Base-by-base conservation (phyloP, 345 rosid species). In the Litchi chinensis region DNA sequence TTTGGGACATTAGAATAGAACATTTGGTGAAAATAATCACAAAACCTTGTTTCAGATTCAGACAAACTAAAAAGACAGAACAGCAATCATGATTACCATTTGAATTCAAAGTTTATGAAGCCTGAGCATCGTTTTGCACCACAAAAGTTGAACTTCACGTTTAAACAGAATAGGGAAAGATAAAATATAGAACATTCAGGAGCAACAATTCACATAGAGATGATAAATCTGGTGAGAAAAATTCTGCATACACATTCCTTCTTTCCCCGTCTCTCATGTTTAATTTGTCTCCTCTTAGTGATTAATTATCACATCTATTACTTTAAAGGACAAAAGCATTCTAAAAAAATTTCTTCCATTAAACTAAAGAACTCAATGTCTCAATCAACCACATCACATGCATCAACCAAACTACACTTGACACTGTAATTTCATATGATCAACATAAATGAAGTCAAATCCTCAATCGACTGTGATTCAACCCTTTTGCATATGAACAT, bases 211-310 rank as follows among this genome's bases (percentile, higher is more conserved):
- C 57, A 24, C 13, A 21, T 18, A 15, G 5, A 46, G 60, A 59
- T 10, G 26, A 15, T 63, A n/a, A 62, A 74, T 24, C 22, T 18
- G 15, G 43, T 24, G 16, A 44, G 59, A 74, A 19, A 74, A 8
- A 44, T 24, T 74, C 44, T 63, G 59, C 5, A 62, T 4, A 22
- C 48, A 75, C 41, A 44, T 64, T 28, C 62, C 62, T 64, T 16
- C 10, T 19, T n/a, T 28, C 6, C 21, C 28, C 1, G 15, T 15
- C 13, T 28, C 41, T 10, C 10, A 19, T 26, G 64, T 28, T 75
- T 19, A 24, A 75, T 75, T 26, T 50, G 16, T 60, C 75, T 74
- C 62, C 52, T 44, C 65, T 37, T 50, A 75, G 48, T 39, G 39
- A 70, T 21, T 15, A 10, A 68, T 24, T 6, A 79, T 59, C 24